These are phyloP conservation scores for Mucor circinelloides DNA, from an alignment of 371 early-diverging fungal species.

Conservation along the genomic window DNA sequence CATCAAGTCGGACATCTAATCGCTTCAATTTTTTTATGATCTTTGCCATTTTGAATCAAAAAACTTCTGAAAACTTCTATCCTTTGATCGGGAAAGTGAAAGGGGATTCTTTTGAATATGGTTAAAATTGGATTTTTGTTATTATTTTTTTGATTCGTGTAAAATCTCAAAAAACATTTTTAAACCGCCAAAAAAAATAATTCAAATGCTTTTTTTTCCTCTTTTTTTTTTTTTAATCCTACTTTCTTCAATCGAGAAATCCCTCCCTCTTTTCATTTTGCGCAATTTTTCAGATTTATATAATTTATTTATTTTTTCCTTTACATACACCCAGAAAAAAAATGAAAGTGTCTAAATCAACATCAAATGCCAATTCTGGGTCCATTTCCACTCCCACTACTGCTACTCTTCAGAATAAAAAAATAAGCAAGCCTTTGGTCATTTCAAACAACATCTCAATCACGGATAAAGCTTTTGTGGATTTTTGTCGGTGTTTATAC, in stretches of 20 bases:
- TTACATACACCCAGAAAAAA: background rate
- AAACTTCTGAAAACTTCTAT: conserved; percentile 20
- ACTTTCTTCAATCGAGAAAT: background rate
- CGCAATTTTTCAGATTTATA: background rate
- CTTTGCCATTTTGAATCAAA: conserved; percentile 1
- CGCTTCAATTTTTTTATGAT: background rate
- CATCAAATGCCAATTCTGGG: background rate
- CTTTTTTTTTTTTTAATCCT: conserved; percentile 4
- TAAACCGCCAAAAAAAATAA: conserved; percentile 5
- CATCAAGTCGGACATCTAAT: background rate
- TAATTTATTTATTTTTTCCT: background rate
- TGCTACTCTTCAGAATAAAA: background rate
- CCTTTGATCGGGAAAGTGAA: conserved; percentile 18
- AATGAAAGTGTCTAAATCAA: background rate
- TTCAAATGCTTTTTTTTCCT: background rate
- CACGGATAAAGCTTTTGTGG: conserved; percentile 35
- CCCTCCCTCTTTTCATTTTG: background rate
- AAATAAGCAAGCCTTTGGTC: background rate
- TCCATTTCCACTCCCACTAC: background rate
- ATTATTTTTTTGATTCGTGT: background rate
- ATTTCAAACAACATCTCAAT: background rate
- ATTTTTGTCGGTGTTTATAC: conserved; percentile 48
- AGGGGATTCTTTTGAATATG: conserved; percentile 25
- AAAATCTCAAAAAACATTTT: background rate
- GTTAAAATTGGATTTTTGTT: conserved; percentile 17